Base-by-base conservation (phyloP, 306 rosid species). In the Arachis hypogaea region DNA sequence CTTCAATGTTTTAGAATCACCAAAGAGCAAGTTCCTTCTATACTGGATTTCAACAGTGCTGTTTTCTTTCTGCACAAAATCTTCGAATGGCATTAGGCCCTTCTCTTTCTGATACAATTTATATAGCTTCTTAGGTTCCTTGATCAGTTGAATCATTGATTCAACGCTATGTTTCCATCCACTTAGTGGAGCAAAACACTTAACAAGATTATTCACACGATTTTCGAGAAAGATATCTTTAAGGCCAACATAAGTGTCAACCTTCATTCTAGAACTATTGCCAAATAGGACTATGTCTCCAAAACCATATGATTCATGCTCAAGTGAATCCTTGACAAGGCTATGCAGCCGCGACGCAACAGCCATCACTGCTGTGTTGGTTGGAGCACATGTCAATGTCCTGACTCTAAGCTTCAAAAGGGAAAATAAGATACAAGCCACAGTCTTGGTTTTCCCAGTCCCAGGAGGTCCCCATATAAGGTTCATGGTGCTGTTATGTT, bases 391-490 rank as follows among this genome's bases (percentile, higher is more conserved):
- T 41, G 82, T 81, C 16, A 86, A 68, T 12, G 87, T 81, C 56
- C 87, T 81, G 74, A 73, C 65, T 29, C 81, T 63, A 8, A 72
- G 22, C 56, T 11, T 69, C 11, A 76, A 78, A 6, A 83, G 66
- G 6, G 70, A 43, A 7, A 59, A 46, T 1, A 86, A 28, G 1
- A 82, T 64, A 9, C 58, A 67, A 29, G 79, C 83, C 10, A 85
- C 79, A 0, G 90, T 89, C 78, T 83, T 89, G 3, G 90, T 89
- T 68, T 87, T 86, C 0, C 88, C 92, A 0, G 92, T 87, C 1
- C 88, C 88, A 0, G 92, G 95, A 22, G 90, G 95, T 0, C 95
- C 95, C 90, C 92, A 88, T 11, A 88, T 83, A 5, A 87, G 81
- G 58, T 83, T 73, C 10, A 86, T 45, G 12, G 64, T 42, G 52